phyloP scores from a whole-genome alignment of 2,329 filamentous ascomycete genomes.

The Beauveria caledonica region DNA sequence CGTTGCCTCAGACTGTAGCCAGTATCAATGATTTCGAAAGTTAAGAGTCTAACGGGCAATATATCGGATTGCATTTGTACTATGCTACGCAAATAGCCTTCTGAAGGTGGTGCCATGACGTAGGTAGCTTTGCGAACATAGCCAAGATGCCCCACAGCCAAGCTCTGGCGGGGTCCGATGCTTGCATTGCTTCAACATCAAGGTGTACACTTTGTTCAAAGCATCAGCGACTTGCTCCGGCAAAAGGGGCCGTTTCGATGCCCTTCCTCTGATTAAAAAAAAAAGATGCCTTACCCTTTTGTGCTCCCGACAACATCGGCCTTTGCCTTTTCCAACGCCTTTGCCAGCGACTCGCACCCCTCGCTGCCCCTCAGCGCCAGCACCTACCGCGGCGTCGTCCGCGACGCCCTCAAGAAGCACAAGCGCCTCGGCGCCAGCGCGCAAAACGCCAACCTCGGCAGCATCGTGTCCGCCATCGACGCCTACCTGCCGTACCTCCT shows the following conservation, averaged over 20 bases:
- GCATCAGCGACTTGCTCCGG: not conserved
- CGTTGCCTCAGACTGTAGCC: no score
- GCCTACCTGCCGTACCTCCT: conserved; percentile 79
- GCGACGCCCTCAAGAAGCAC: conserved; percentile 78
- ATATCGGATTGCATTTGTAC: no score
- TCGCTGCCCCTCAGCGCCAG: conserved; percentile 78
- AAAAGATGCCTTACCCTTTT: conserved; percentile 79
- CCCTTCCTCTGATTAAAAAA: no score
- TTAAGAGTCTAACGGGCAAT: no score
- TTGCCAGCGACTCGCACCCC: conserved; percentile 76
- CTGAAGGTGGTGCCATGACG: not conserved
- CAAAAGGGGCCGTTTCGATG: not conserved
- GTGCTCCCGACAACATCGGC: conserved; percentile 81
- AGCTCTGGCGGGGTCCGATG: conserved; percentile 5
- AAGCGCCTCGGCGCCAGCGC: conserved; percentile 71
- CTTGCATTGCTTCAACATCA: conserved; percentile 1
- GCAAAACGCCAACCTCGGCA: conserved; percentile 61
- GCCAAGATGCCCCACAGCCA: conserved; percentile 4
- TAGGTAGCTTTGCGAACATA: not conserved
- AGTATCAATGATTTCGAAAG: no score
- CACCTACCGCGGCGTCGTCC: conserved; percentile 73
- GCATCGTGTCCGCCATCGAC: conserved; percentile 60
- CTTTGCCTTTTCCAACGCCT: conserved; percentile 70
- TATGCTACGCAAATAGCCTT: no score
- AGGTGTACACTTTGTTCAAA: not conserved